Conservation (phyloP, 306 rosid species). For the Cucumis melo region DNA sequence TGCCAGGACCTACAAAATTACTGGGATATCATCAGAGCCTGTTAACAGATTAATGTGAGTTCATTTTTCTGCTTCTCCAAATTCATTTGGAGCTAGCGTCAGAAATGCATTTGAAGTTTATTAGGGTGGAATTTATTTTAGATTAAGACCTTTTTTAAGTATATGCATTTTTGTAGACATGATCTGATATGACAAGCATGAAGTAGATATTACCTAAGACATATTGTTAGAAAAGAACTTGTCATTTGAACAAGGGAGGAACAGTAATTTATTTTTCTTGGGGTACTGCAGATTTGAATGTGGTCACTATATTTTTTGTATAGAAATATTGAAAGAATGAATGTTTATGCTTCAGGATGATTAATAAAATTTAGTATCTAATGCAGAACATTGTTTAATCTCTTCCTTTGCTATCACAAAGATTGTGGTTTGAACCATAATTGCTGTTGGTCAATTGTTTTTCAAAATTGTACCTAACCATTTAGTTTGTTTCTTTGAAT, state of each 20-base stretch:
- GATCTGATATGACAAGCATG: neutral
- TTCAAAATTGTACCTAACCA: neutral
- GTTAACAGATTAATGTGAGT: conserved; percentile 36
- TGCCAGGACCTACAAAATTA: conserved; percentile 19
- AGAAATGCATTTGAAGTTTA: neutral
- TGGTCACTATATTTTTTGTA: neutral
- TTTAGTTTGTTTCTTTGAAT: neutral
- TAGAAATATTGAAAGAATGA: neutral
- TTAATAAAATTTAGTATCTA: neutral
- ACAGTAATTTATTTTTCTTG: neutral
- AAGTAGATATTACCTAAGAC: neutral
- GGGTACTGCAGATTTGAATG: neutral
- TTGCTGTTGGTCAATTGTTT: neutral
- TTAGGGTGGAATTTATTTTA: neutral
- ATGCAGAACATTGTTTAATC: neutral
- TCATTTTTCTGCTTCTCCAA: neutral
- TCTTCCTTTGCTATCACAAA: neutral
- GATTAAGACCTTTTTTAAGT: neutral
- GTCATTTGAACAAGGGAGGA: neutral
- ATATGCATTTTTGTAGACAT: neutral
- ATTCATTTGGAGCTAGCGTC: neutral
- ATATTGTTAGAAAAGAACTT: neutral
- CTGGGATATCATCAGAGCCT: conserved; percentile 34
- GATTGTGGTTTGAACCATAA: neutral
- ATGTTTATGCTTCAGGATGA: neutral